Evolutionary conservation across 2,329 filamentous ascomycete genomes (phyloP).

Genomic region (Colletotrichum sp.): DNA sequence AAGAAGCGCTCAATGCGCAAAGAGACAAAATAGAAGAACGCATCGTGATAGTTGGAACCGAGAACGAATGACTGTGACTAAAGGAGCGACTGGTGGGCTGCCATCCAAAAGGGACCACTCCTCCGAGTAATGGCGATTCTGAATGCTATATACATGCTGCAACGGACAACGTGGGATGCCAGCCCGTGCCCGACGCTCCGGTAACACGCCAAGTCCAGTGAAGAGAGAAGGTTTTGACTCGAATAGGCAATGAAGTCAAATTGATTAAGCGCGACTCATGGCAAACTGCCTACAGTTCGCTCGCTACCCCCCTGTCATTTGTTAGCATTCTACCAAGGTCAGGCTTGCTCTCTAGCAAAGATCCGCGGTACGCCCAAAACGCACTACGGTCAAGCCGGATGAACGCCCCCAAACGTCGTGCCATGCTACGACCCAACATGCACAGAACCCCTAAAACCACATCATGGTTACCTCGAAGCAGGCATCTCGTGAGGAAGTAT

Average conservation of each 20-base stretch:
- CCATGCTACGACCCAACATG: neutral
- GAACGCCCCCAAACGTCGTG: neutral
- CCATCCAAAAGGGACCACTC: too few relatives aligned
- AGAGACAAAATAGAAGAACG: conserved; percentile 1
- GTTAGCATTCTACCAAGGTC: neutral
- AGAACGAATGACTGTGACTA: neutral
- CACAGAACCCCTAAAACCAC: neutral
- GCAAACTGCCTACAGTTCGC: neutral
- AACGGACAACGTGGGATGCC: neutral
- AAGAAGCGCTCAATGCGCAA: conserved; percentile 2
- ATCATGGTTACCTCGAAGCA: neutral
- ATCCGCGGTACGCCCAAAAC: neutral
- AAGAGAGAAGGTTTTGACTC: neutral
- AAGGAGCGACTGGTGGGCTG: neutral
- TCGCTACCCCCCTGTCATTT: neutral
- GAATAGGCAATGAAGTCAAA: conserved; percentile 12
- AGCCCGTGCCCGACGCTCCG: neutral
- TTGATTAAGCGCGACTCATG: conserved; percentile 10
- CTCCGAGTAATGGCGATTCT: neutral
- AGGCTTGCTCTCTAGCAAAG: neutral
- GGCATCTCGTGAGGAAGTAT: neutral
- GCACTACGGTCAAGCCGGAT: neutral
- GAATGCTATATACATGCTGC: conserved; percentile 7
- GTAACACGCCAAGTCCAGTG: neutral
- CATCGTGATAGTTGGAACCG: neutral